These are phyloP conservation scores for Leishmania tarentolae DNA, from an alignment of 208 protist species.

Conservation along the genomic window DNA sequence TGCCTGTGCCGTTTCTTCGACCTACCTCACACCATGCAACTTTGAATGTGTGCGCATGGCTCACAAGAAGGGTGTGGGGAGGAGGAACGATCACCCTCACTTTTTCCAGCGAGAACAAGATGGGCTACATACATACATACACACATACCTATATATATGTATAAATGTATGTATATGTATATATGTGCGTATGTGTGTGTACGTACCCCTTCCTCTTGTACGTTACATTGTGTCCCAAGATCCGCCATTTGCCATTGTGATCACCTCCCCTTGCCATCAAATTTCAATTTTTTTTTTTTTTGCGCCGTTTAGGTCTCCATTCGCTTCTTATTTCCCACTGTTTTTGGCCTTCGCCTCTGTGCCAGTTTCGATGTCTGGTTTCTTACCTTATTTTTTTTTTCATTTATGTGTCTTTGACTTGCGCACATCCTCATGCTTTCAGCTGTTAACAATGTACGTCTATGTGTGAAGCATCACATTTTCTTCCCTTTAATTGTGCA, in stretches of 20 bases:
- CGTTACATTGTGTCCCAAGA: neutral
- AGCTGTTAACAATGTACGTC: neutral
- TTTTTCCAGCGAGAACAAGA: neutral
- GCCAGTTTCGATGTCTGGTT: neutral
- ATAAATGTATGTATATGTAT: neutral
- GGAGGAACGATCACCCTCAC: neutral
- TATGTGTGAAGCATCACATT: neutral
- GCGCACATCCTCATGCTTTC: slow-evolving; percentile 7
- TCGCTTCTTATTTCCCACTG: neutral
- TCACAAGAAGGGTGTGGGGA: neutral
- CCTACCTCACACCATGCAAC: neutral
- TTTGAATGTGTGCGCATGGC: neutral
- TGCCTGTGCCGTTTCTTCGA: neutral
- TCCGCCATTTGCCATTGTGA: slow-evolving; percentile 13
- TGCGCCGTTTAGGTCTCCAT: neutral
- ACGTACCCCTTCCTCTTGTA: slow-evolving; percentile 1
- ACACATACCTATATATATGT: neutral
- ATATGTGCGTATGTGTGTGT: neutral
- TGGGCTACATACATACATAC: neutral
- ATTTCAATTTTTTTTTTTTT: neutral
- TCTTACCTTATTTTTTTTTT: neutral
- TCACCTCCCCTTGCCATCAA: slow-evolving; percentile 1
- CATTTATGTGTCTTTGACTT: neutral
- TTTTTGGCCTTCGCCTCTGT: neutral
- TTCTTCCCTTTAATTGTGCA: slow-evolving; percentile 12